These are phyloP conservation scores for Alternaria tenuissima DNA, from an alignment of 2,329 filamentous ascomycete genomes.

Conservation along the genomic window DNA sequence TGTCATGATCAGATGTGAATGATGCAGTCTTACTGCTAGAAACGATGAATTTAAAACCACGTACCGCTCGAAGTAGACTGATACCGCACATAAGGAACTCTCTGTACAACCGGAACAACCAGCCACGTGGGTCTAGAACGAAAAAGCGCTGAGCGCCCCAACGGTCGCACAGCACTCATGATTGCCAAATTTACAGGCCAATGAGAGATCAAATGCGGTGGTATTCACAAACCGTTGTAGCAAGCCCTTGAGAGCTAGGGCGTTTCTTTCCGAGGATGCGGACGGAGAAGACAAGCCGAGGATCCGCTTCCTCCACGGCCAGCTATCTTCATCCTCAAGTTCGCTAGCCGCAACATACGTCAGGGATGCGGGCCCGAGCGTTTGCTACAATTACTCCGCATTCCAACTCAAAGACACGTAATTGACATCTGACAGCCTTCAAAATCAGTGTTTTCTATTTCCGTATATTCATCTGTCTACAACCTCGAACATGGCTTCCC, in stretches of 20 bases:
- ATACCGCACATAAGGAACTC: slow-evolving; percentile 1
- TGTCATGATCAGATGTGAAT: not conserved
- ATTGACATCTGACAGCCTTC: not conserved
- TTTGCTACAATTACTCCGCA: slow-evolving; percentile 8
- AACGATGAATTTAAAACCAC: not conserved
- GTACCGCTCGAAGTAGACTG: slow-evolving; percentile 16
- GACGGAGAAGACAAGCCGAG: slow-evolving; percentile 7
- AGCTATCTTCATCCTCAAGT: not conserved
- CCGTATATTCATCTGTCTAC: not conserved
- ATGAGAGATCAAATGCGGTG: not conserved
- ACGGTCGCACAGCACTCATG: slow-evolving; percentile 27
- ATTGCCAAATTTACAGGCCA: not conserved
- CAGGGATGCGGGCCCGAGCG: slow-evolving; percentile 9
- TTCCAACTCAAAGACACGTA: not conserved
- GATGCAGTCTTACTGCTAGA: not conserved
- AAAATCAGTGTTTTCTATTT: not conserved
- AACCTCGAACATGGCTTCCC: slow-evolving; percentile 36
- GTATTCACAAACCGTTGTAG: not conserved
- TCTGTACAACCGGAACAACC: slow-evolving; percentile 1
- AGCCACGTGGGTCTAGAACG: not conserved
- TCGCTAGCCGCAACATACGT: slow-evolving; percentile 7
- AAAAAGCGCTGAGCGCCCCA: slow-evolving; percentile 25
- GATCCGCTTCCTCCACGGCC: slow-evolving; percentile 3
- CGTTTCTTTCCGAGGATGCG: not conserved
- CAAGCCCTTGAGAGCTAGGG: not conserved